Evolutionary conservation across 768 basidiomycete species (phyloP).

Genomic region (Leucosporidium creatinivorum): DNA sequence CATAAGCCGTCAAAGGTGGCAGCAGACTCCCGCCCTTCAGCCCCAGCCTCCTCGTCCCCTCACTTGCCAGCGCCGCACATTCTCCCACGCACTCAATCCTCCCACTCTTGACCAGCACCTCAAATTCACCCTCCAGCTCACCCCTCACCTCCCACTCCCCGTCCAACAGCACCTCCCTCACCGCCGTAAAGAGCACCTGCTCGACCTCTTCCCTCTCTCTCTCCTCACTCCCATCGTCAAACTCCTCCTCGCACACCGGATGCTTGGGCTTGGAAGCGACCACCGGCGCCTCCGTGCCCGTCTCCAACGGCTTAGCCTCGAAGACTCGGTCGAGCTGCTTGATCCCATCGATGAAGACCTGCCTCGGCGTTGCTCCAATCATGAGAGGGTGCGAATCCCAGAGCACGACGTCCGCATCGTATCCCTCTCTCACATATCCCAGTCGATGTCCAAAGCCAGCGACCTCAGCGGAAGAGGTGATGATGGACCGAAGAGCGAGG

Average conservation of each 20-base stretch:
- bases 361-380: constrained; percentile 67
- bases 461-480: constrained; percentile 60
- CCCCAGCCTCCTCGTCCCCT: neutral
- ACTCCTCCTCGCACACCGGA: constrained; percentile 39
- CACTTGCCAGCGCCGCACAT: neutral
- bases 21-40: constrained; percentile 17
- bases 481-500: constrained; percentile 54
- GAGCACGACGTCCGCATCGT: constrained; percentile 54
- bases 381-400: constrained; percentile 60
- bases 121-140: neutral
- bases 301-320: neutral
- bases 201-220: neutral
- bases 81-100: constrained; percentile 10
- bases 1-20: constrained; percentile 8
- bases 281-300: constrained; percentile 38
- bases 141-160: neutral
- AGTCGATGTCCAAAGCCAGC: constrained; percentile 69
- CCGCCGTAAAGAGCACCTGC: constrained; percentile 22
- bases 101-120: too few relatives aligned
- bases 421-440: constrained; percentile 62
- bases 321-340: constrained; percentile 49
- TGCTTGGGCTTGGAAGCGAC: constrained; percentile 4
- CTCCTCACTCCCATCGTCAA: constrained; percentile 34
- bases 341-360: constrained; percentile 81
- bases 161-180: constrained; percentile 16